Evolutionary conservation across 2,329 filamentous ascomycete genomes (phyloP), one percentile per base, ranked within the genome.

Genomic region (Nannizziopsis arthrosporioides): DNA sequence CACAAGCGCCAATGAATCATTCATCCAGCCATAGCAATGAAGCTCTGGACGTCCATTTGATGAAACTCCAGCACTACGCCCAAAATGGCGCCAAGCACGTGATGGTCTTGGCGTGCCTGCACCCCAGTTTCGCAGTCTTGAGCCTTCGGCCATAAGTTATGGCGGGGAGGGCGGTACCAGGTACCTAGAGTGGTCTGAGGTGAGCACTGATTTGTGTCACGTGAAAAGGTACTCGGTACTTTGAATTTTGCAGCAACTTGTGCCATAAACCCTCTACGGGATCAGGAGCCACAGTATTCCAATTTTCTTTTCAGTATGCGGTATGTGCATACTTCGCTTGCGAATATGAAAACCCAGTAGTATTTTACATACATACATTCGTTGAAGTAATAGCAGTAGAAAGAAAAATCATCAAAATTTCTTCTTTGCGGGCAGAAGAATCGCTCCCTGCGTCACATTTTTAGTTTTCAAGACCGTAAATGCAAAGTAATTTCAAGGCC

Each of bases 31-130:
- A 30, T 34, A 2, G 14, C 15, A 31, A 32, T 22, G 31, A 10
- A 18, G 36, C 11, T n/a, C 37, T 37, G 18, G 18, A 39, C 11
- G 11, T n/a, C 42, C 27, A 9, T 37, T 37, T 36, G 17, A 4
- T 12, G 5, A 6, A 18, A 10, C 14, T 18, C n/a, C 15, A 19
- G 27, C 42, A 14, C 42, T 44, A 44, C 19, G 34, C 42, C 37
- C 10, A 44, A 44, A 37, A 14, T 37, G 42, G 42, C 22, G 22
- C 22, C 22, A 27, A 27, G 22, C 22, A 42, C 41, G 41, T 42
- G 40, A 18, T 18, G 18, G 22, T 27, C 22, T 27, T 27, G 22
- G 22, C 22, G 22, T 27, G 7, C 22, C 3, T 27, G 22, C 22
- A 27, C 3, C 22, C 22, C 3, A 27, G 22, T 3, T 27, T 27